Conservation (phyloP, 768 basidiomycete species). For the Tulasnella sp. region DNA sequence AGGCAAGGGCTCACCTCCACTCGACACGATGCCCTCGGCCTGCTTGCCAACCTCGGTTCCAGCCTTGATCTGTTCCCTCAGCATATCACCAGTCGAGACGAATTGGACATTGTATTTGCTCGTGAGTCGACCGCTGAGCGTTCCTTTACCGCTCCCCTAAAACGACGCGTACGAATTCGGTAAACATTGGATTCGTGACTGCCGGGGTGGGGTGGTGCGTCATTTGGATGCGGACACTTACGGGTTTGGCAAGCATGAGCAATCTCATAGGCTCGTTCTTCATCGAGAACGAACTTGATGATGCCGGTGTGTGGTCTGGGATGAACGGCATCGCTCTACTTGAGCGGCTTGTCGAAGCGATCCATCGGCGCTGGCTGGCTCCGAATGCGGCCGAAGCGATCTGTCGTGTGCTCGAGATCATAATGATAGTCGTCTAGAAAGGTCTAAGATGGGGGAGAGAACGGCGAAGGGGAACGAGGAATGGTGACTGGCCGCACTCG, state of each 20-base stretch:
- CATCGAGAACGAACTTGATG: background rate
- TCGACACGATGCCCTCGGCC: constrained; percentile 75
- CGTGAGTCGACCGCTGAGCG: constrained; percentile 67
- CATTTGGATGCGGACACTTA: background rate
- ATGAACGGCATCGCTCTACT: background rate
- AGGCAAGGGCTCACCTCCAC: constrained; percentile 47
- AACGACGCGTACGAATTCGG: background rate
- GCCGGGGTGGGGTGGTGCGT: background rate
- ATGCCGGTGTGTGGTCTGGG: background rate
- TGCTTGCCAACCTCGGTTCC: constrained; percentile 67
- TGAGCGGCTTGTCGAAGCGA: background rate
- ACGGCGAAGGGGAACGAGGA: background rate
- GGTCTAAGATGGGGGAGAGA: background rate
- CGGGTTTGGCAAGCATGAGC: constrained; percentile 24
- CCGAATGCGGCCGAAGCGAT: background rate
- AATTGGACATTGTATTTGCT: constrained; percentile 75
- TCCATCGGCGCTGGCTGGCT: background rate
- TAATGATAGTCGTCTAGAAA: background rate
- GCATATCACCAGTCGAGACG: constrained; percentile 78
- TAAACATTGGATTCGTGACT: background rate
- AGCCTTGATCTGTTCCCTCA: constrained; percentile 78
- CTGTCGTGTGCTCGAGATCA: background rate
- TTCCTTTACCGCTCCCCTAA: constrained; percentile 56
- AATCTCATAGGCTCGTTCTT: constrained; percentile 18
- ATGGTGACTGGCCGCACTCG: background rate